Base-by-base conservation (phyloP, 352 stramenopile genomes). In the Phytophthora capsici region DNA sequence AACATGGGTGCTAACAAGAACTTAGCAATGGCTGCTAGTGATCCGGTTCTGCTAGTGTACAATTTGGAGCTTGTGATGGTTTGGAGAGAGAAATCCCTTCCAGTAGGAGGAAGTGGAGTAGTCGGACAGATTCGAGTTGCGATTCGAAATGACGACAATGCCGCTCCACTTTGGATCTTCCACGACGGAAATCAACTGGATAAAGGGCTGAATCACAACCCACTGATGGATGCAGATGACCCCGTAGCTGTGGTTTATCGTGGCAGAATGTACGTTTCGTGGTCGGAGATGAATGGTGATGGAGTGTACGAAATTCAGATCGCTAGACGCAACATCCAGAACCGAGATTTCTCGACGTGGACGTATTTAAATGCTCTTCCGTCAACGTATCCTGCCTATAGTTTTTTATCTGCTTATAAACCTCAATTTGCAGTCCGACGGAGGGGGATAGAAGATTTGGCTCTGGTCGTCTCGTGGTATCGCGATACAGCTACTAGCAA, bases 1-100 rank as follows among this genome's bases (percentile, higher is more conserved):
- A 86, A 86, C 44, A 88, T 89, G 73, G 85, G 78, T 0, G 63
- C 69, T 0, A 94, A 92, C 61, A 85, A 77, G 28, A 77, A 90
- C 55, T 55, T 86, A 3, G 50, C 45, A 3, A 89, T 84, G 71
- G n/a, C 30, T 10, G 82, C 75, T 1, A 85, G 77, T 34, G 53
- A 80, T 16, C 59, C 76, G 0, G 61, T 77, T 2, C 26, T 94
- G 22, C 14, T 92, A 10, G 77, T 86, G 13, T 82, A 89, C 51
- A 90, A 92, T 50, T 25, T 84, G 2, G 56, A 74, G 17, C 67
- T 92, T n/a, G 65, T 90, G 19, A 43, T 91, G 12, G 38, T 91
- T 0, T 94, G 85, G 85, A 59, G 70, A 17, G 85, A 94, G 45
- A 57, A 83, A 22, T 43, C 51, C 2, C 32, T 65, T 19, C 67